Percentiles rank a stretch among this genome's conserved stretches.
Evolutionary conservation across 257 asterid species (phyloP).

Genomic region (Hygrophila difformis): DNA sequence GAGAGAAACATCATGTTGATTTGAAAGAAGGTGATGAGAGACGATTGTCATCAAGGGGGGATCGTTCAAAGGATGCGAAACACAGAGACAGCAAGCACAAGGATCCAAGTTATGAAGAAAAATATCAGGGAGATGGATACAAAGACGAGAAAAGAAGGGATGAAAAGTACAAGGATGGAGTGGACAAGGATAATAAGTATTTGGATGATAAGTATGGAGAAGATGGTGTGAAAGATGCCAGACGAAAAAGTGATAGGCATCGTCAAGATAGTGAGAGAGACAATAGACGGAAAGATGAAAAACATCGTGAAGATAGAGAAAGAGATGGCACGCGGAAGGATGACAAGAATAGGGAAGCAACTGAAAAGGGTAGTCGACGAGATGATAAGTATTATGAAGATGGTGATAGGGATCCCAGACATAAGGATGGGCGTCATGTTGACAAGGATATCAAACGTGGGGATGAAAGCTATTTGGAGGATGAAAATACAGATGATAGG

Average conservation of each 20-base stretch:
- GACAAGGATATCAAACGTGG: slow-evolving; percentile 48
- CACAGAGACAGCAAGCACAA: slow-evolving; percentile 57
- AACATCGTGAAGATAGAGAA: slow-evolving; percentile 45
- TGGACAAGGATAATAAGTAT: neutral
- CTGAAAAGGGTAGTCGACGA: slow-evolving; percentile 41
- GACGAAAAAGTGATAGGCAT: slow-evolving; percentile 38
- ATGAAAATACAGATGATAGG: slow-evolving; percentile 44
- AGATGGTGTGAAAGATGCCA: slow-evolving; percentile 48
- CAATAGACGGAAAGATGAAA: slow-evolving; percentile 44
- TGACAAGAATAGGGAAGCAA: slow-evolving; percentile 42
- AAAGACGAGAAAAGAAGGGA: slow-evolving; percentile 61
- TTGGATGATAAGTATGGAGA: neutral
- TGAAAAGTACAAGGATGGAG: slow-evolving; percentile 36
- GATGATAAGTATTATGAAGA: slow-evolving; percentile 55
- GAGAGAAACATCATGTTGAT: slow-evolving; percentile 48
- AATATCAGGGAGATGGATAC: slow-evolving; percentile 47
- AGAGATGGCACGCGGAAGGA: slow-evolving; percentile 49
- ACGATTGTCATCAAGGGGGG: slow-evolving; percentile 52
- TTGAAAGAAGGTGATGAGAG: slow-evolving; percentile 52
- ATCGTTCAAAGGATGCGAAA: slow-evolving; percentile 36
- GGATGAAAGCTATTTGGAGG: slow-evolving; percentile 59
- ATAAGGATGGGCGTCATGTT: slow-evolving; percentile 46
- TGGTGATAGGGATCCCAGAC: slow-evolving; percentile 34
- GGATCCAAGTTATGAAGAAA: slow-evolving; percentile 43
- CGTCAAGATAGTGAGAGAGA: slow-evolving; percentile 50